Evolutionary conservation across 1,284 basidiomycete genomes (phyloP), one percentile per base, ranked within the genome.

Genomic region (Meripilus lineatus): DNA sequence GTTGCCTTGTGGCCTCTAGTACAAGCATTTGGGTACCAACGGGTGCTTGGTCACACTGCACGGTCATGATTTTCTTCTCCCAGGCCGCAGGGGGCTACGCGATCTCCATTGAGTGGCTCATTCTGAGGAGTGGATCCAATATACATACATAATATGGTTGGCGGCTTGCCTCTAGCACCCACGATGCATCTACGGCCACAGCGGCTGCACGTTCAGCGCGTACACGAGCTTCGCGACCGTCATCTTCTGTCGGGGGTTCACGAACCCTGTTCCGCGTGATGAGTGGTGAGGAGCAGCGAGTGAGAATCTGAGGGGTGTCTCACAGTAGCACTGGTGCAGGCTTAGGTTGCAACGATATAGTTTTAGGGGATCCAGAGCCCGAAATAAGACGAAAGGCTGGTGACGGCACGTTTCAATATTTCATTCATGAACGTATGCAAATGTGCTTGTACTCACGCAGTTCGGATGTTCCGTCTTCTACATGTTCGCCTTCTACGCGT

Each of bases 321-420:
- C 48, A 65, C 64, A 48, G 55, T 17, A 53, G 47, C 15, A 45
- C 46, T 0, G 59, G 58, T 5, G 49, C 45, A 8, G 58, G 51
- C 48, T 57, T 60, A 4, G 57, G 52, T 21, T 53, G 51, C 23
- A 66, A 44, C 2, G 54, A 50, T 2, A 66, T 53, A 3, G 50
- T 15, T 35, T 52, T 60, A 4, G 63, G 61, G 13, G 50, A 32
- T 1, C 45, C 33, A 18, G 45, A 34, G 1, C 53, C 47, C 17
- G 65, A 67, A 5, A 67, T 34, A 14, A 67, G 52, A n/a, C 63
- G 60, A 46, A 65, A 65, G 5, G 58, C 63, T 44, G 11, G 10
- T 21, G 17, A 24, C 22, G 6, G 7, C n/a, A 30, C 8, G 26
- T 30, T 10, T 11, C 7, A 40, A 26, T 6, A 8, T 8, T 10